phyloP scores from a whole-genome alignment of 805 yeast species.

The Yueomyces sinensis region DNA sequence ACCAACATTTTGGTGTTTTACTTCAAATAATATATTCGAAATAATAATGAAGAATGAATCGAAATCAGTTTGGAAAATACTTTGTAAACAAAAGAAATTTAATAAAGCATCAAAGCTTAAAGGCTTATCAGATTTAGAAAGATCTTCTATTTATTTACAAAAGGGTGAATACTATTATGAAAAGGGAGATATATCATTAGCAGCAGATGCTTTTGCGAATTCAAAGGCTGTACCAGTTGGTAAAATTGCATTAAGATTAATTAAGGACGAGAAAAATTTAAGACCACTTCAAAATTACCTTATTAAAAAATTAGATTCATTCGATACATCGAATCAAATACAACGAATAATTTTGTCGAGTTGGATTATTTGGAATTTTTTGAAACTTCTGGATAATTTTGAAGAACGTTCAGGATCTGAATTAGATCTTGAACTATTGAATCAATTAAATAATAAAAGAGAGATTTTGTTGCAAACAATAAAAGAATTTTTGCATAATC shows the following conservation, averaged over 20 bases:
- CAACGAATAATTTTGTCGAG: slow-evolving; percentile 22
- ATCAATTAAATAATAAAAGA: slow-evolving; percentile 5
- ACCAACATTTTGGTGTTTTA: slow-evolving; percentile 62
- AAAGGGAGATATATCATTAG: slow-evolving; percentile 20
- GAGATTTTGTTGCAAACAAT: slow-evolving; percentile 22
- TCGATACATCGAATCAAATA: slow-evolving; percentile 19
- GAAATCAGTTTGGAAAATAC: slow-evolving; percentile 58
- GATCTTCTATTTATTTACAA: slow-evolving; percentile 35
- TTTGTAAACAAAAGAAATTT: slow-evolving; percentile 39
- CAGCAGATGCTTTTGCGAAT: slow-evolving; percentile 47
- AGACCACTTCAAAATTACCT: slow-evolving; percentile 37
- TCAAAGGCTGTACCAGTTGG: slow-evolving; percentile 55
- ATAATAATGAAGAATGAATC: slow-evolving; percentile 57
- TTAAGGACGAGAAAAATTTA: slow-evolving; percentile 28
- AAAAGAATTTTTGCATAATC: slow-evolving; percentile 35
- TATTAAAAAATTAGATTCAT: slow-evolving; percentile 25
- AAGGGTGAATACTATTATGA: slow-evolving; percentile 40
- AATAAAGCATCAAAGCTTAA: slow-evolving; percentile 48
- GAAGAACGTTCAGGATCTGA: slow-evolving; percentile 16
- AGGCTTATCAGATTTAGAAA: slow-evolving; percentile 24
- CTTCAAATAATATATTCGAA: slow-evolving; percentile 52
- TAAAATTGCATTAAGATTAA: slow-evolving; percentile 43
- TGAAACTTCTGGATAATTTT: slow-evolving; percentile 23
- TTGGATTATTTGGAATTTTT: slow-evolving; percentile 26
- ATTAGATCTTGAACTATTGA: neutral